Evolutionary conservation across 441 rosid species (phyloP).

Genomic region (Metrosideros polymorpha): DNA sequence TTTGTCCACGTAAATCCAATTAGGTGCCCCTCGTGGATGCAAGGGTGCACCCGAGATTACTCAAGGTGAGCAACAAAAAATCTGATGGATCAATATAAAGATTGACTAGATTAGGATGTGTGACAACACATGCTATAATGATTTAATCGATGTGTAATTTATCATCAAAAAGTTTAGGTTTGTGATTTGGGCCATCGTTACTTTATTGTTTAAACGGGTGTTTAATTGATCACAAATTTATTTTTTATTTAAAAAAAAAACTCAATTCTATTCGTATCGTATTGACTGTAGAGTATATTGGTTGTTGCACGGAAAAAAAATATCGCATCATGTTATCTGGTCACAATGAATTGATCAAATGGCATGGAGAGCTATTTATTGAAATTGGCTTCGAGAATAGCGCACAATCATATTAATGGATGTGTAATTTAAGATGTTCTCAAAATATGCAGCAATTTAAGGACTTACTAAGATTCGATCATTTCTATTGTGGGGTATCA

Average conservation of each 20-base stretch:
- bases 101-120: not conserved
- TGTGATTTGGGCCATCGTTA: not conserved
- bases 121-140: not conserved
- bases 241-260: no score
- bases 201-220: not conserved
- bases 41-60: not conserved
- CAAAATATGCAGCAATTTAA: no score
- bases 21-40: fast-evolving
- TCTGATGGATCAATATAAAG: not conserved
- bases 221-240: no score
- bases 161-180: not conserved
- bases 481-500: not conserved
- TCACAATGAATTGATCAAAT: not conserved
- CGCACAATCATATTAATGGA: not conserved
- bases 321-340: fast-evolving
- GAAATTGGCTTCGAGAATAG: not conserved
- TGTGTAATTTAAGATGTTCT: not conserved
- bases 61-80: not conserved
- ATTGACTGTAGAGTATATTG: not conserved
- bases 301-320: not conserved
- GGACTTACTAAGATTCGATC: no score
- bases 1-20: not conserved
- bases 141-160: not conserved
- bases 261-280: fast-evolving
- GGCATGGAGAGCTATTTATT: not conserved